Evolutionary conservation across 495 filamentous ascomycete species (phyloP).

Genomic region (Neurospora tetraspora): DNA sequence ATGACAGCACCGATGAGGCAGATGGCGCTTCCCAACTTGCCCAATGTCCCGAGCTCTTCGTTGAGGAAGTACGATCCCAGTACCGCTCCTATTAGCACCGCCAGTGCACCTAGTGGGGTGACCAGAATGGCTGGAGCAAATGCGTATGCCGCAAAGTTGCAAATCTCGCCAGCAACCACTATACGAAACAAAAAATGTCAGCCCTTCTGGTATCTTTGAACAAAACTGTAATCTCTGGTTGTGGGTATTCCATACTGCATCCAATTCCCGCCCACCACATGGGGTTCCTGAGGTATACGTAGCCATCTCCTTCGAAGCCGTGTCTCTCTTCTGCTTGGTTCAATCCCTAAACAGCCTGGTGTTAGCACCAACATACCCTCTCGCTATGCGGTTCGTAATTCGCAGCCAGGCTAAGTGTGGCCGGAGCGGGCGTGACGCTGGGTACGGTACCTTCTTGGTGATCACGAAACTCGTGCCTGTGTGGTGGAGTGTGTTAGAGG

Average conservation of each 20-base stretch:
- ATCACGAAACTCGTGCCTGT: constrained; percentile 87
- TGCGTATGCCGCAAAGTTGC: constrained; percentile 95
- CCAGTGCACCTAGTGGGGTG: constrained; percentile 84
- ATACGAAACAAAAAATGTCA: constrained; percentile 7
- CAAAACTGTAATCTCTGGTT: neutral
- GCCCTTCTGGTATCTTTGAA: constrained; percentile 9
- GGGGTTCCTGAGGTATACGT: constrained; percentile 81
- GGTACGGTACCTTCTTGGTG: constrained; percentile 65
- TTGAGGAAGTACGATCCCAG: constrained; percentile 89
- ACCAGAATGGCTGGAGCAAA: constrained; percentile 97
- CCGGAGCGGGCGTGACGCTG: neutral
- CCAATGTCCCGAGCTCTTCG: constrained; percentile 77
- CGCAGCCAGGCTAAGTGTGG: neutral
- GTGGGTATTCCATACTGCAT: constrained; percentile 51
- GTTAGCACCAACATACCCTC: constrained; percentile 11
- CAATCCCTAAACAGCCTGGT: constrained; percentile 52
- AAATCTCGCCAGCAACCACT: constrained; percentile 81
- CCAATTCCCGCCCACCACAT: constrained; percentile 92
- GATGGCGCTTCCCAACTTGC: constrained; percentile 90
- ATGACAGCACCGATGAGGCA: constrained; percentile 94
- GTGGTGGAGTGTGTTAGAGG: constrained; percentile 17
- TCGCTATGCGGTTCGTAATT: neutral
- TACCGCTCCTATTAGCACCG: constrained; percentile 90
- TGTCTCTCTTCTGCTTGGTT: constrained; percentile 81
- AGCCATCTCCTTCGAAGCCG: constrained; percentile 96